These are phyloP conservation scores for Leishmania aethiopica DNA, from an alignment of 208 protist genomes.

Conservation along the genomic window DNA sequence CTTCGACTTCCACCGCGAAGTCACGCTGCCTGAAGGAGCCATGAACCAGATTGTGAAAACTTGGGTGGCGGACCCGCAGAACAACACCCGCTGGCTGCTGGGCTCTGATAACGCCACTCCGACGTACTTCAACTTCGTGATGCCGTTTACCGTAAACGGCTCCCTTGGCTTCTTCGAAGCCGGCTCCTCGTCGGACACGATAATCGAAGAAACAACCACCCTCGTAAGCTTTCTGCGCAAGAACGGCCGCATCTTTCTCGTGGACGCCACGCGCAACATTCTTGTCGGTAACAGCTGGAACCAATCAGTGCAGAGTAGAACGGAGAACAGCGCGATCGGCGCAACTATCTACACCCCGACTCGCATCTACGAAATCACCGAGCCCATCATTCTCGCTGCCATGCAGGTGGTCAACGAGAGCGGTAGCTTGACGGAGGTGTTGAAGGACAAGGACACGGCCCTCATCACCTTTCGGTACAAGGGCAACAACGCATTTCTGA, in stretches of 20 bases:
- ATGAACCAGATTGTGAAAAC: conserved; percentile 47
- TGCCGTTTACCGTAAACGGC: conserved; percentile 62
- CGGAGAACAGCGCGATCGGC: conserved; percentile 13
- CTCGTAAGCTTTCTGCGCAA: conserved; percentile 51
- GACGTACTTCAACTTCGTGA: conserved; percentile 74
- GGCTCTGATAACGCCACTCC: conserved; percentile 35
- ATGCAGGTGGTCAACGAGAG: conserved; percentile 29
- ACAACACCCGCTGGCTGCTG: conserved; percentile 39
- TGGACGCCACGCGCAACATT: conserved; percentile 44
- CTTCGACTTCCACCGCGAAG: conserved; percentile 24
- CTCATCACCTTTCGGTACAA: conserved; percentile 50
- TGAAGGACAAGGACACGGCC: conserved; percentile 24
- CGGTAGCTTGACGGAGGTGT: conserved; percentile 24
- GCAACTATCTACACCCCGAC: conserved; percentile 16
- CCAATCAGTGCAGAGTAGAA: conserved; percentile 28
- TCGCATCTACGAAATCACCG: conserved; percentile 42
- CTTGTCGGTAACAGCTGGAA: conserved; percentile 70
- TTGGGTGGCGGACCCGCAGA: conserved; percentile 36
- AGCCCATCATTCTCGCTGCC: conserved; percentile 41
- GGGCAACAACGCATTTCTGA: conserved; percentile 36
- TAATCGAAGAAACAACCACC: conserved; percentile 45
- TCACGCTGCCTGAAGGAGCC: conserved; percentile 21
- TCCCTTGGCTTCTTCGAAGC: conserved; percentile 53
- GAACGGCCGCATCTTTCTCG: conserved; percentile 60
- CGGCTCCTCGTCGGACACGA: conserved; percentile 35